These are phyloP conservation scores for Phanerodontia chrysosporium DNA, from an alignment of 768 basidiomycete species.

Conservation along the genomic window DNA sequence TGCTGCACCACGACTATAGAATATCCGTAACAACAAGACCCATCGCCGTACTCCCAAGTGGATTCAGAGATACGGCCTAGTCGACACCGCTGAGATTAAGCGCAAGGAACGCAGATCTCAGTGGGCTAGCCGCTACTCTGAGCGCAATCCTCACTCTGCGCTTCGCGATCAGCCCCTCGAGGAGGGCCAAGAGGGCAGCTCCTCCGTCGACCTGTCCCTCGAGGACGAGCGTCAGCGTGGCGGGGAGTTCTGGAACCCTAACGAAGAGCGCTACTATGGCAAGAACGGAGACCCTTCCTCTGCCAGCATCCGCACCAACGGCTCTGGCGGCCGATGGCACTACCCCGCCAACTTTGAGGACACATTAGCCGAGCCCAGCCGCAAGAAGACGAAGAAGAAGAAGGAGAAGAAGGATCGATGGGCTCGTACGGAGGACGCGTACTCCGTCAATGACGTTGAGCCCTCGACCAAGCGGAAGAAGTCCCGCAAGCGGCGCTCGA, in stretches of 20 bases:
- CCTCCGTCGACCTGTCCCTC: conserved; percentile 24
- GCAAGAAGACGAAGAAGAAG: conserved; percentile 38
- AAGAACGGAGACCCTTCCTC: conserved; percentile 33
- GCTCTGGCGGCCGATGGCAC: conserved; percentile 63
- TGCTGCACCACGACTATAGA: conserved; percentile 44
- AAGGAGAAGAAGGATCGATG: conserved; percentile 82
- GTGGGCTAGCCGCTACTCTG: conserved; percentile 86
- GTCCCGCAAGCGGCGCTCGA: conserved; percentile 55
- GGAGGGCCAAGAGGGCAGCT: conserved; percentile 64
- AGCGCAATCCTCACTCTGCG: conserved; percentile 66
- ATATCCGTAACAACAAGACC: conserved; percentile 94
- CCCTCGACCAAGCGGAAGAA: conserved; percentile 47
- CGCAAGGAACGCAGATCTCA: conserved; percentile 78
- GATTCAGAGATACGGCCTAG: conserved; percentile 86
- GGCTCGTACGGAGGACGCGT: conserved; percentile 85
- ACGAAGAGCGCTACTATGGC: conserved; percentile 76
- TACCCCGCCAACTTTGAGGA: conserved; percentile 86
- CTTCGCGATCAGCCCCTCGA: conserved; percentile 69
- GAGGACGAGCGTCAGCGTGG: conserved; percentile 26
- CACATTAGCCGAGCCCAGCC: conserved; percentile 32
- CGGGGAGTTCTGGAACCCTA: conserved; percentile 65
- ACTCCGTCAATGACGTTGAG: conserved; percentile 42
- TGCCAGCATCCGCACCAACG: conserved; percentile 27
- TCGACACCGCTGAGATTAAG: conserved; percentile 72
- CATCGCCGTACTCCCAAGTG: conserved; percentile 92